Percentiles rank a stretch among this genome's conserved stretches.
These are phyloP conservation scores for Sporobolomyces pararoseus DNA, from an alignment of 768 basidiomycete genomes.

Conservation along the genomic window DNA sequence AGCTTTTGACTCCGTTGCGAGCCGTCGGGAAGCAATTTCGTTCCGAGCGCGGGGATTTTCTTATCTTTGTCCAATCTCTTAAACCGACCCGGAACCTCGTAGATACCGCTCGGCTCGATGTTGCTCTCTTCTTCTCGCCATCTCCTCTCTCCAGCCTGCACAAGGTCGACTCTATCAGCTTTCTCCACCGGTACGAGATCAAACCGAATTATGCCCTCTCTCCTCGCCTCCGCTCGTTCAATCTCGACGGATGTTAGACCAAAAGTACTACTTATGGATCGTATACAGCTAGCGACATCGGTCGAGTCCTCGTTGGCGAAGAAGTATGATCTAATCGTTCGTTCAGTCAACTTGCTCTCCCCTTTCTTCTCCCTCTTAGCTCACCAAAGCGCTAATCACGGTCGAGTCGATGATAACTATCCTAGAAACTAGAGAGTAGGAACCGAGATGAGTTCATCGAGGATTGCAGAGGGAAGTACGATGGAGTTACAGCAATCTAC, in stretches of 20 bases:
- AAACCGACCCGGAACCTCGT: too few relatives aligned
- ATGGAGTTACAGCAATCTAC: constrained; percentile 69
- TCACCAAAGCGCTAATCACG: too few relatives aligned
- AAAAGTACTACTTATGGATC: constrained; percentile 79
- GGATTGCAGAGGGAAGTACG: constrained; percentile 64
- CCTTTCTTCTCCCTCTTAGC: background rate
- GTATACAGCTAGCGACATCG: constrained; percentile 60
- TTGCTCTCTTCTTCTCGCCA: background rate
- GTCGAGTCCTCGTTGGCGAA: constrained; percentile 36
- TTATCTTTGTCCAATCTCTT: background rate
- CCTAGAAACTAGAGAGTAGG: constrained; percentile 59
- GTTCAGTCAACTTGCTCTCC: constrained; percentile 44
- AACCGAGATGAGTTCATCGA: constrained; percentile 67
- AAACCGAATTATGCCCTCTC: background rate
- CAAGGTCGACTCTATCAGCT: background rate
- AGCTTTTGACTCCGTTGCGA: too few relatives aligned
- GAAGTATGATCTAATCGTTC: constrained; percentile 71
- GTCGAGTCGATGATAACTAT: background rate
- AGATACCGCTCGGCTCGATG: too few relatives aligned
- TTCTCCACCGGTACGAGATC: background rate
- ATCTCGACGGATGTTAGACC: constrained; percentile 54
- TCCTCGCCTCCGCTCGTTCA: background rate
- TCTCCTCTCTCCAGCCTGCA: background rate
- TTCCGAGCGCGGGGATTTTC: background rate
- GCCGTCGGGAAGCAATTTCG: background rate